phyloP scores from a whole-genome alignment of 169 alveolate species.

The Eimeria acervulina region DNA sequence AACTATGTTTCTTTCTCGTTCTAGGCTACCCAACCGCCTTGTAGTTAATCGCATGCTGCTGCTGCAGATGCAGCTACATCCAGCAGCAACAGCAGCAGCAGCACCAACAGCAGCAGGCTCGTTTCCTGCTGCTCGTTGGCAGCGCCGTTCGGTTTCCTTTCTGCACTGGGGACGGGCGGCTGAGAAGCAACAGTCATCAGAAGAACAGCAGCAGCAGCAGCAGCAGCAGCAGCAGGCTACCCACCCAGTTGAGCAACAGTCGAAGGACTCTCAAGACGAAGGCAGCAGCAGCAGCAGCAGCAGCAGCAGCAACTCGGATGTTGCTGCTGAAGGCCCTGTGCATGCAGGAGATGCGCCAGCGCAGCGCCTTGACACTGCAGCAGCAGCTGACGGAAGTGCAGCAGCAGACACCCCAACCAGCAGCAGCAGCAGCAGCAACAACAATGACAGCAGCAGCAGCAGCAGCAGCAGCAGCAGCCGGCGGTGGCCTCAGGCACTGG shows the following conservation, averaged over 20 bases:
- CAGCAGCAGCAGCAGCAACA: not conserved
- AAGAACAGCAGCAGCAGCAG: constrained; percentile 23
- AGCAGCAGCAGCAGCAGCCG: constrained; percentile 1
- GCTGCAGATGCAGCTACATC: not conserved
- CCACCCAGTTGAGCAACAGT: not conserved
- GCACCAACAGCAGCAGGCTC: not conserved
- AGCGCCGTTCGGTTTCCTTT: not conserved
- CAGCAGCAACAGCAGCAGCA: constrained; percentile 18
- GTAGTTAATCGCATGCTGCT: not conserved
- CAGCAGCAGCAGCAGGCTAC: not conserved
- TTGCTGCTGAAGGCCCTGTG: not conserved
- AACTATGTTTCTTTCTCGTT: too few relatives aligned
- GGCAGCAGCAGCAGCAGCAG: constrained; percentile 31
- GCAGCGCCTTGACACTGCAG: not conserved
- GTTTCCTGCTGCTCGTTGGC: not conserved
- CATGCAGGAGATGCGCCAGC: not conserved
- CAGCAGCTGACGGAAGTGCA: constrained; percentile 8
- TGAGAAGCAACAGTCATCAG: not conserved
- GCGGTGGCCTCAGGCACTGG: not conserved
- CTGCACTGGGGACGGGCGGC: not conserved
- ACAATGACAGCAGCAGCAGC: constrained; percentile 17
- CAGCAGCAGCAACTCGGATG: too few relatives aligned
- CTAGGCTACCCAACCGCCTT: too few relatives aligned
- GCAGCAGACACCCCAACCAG: not conserved
- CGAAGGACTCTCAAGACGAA: not conserved